Evolutionary conservation across 192 early-diverging fungal species (phyloP).

Genomic region (Podila minutissima): DNA sequence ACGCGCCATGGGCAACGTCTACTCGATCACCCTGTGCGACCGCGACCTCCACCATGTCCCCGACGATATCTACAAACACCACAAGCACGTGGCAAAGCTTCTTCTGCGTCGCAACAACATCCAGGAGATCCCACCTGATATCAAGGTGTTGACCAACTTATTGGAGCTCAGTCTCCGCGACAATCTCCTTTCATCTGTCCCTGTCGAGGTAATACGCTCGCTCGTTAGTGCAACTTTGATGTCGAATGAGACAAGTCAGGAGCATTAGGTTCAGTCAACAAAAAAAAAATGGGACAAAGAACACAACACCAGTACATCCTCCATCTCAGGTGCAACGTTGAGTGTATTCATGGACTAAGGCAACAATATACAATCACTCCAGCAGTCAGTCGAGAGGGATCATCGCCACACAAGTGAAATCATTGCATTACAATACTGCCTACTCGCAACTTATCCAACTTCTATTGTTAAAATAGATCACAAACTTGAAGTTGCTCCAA

Average conservation of each 20-base stretch:
- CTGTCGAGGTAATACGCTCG: conserved; percentile 19
- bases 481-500: conserved; percentile 29
- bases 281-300: not conserved
- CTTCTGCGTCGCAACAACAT: conserved; percentile 39
- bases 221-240: no score
- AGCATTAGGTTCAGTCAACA: not conserved
- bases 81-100: conserved; percentile 44
- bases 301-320: no score
- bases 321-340: no score
- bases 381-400: no score
- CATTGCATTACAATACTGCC: no score
- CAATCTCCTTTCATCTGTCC: conserved; percentile 33
- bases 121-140: conserved; percentile 45
- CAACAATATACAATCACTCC: no score
- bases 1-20: conserved; percentile 42
- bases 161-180: conserved; percentile 43
- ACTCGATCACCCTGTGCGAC: conserved; percentile 47
- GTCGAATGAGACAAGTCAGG: no score
- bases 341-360: no score
- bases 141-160: conserved; percentile 41
- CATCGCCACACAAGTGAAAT: no score
- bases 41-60: conserved; percentile 44
- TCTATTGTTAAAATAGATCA: conserved; percentile 17
- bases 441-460: no score
- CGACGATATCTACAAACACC: conserved; percentile 49